Evolutionary conservation across 306 rosid species (phyloP).

Genomic region (Sicyos edulis): DNA sequence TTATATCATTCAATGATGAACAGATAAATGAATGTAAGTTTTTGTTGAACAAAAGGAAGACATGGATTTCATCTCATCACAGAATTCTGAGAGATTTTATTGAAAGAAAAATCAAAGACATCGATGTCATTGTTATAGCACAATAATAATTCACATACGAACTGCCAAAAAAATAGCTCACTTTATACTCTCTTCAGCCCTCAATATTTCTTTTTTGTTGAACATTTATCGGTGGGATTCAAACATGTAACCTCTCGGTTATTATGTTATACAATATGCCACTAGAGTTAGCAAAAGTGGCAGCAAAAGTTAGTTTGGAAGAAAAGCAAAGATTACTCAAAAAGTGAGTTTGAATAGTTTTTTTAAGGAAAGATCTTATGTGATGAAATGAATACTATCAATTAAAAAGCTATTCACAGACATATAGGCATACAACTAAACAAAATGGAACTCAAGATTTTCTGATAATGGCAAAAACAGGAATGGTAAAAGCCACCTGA

Average conservation of each 20-base stretch:
- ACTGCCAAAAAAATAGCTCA: slow-evolving; percentile 8
- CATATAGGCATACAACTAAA: neutral
- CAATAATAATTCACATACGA: neutral
- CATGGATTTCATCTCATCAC: neutral
- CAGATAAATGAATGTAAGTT: neutral
- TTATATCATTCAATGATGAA: neutral
- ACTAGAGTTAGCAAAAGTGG: neutral
- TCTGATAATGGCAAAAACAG: neutral
- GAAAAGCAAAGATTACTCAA: neutral
- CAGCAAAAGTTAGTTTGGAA: neutral
- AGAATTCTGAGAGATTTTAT: slow-evolving; percentile 4
- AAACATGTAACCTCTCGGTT: too few relatives aligned
- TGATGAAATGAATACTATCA: neutral
- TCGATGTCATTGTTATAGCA: neutral
- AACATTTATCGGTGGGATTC: too few relatives aligned
- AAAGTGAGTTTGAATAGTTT: neutral
- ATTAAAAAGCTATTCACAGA: neutral
- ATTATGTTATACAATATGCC: too few relatives aligned
- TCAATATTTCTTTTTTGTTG: too few relatives aligned
- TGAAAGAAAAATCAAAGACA: slow-evolving; percentile 3
- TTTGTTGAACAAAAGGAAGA: neutral
- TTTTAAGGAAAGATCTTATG: neutral
- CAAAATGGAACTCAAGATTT: neutral
- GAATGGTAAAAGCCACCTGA: slow-evolving; percentile 37
- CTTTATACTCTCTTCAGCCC: neutral